Conservation (phyloP, 176 grass and related monocot species). For the Eleusine coracana region DNA sequence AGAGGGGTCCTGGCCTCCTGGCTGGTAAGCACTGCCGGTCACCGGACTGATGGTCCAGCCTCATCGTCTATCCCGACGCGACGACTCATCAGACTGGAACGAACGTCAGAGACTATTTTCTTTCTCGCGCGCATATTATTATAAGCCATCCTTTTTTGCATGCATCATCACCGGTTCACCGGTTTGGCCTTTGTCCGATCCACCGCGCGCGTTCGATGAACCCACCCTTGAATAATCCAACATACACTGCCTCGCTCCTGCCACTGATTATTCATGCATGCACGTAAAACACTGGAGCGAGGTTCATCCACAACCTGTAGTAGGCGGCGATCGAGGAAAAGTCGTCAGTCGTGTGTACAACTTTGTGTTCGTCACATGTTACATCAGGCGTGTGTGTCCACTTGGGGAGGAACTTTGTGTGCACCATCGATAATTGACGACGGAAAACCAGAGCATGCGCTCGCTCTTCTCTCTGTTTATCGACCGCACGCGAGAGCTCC, state of each 20-base stretch:
- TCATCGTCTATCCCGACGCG: background rate
- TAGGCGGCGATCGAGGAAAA: background rate
- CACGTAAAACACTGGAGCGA: background rate
- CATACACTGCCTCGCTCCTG: too few species aligned
- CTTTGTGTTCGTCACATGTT: background rate
- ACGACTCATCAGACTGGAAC: background rate
- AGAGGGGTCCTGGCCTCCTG: too few species aligned
- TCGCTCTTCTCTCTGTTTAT: background rate
- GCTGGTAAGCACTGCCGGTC: background rate
- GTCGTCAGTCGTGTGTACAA: background rate
- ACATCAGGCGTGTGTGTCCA: conserved; percentile 34
- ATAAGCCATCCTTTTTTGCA: too few species aligned
- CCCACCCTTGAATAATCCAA: too few species aligned
- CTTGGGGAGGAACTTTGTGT: conserved; percentile 37
- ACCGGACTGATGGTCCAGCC: conserved; percentile 24
- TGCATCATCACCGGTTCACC: too few species aligned
- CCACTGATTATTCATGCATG: too few species aligned
- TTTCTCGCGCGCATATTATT: too few species aligned
- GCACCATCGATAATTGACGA: conserved; percentile 24
- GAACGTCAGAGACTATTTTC: background rate
- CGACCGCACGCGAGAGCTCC: conserved; percentile 40
- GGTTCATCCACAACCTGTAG: too few species aligned
- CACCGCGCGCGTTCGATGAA: too few species aligned
- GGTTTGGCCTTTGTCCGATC: too few species aligned
- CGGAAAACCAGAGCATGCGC: background rate